phyloP scores from a whole-genome alignment of 2,329 filamentous ascomycete genomes.

The Xylariaceae sp. region DNA sequence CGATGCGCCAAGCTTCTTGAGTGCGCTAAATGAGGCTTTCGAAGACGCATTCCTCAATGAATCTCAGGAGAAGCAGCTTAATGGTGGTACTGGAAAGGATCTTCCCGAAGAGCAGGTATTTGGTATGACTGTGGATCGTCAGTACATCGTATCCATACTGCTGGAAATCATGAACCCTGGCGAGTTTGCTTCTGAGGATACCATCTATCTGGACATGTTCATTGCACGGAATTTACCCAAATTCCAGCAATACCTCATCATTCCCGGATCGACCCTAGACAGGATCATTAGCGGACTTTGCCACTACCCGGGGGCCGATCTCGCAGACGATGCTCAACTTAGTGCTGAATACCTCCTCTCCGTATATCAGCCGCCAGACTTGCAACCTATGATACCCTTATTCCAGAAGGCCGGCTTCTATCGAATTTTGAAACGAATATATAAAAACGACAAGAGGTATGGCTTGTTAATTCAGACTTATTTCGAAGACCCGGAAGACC shows the following conservation, averaged over 20 bases:
- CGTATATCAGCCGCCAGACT: conserved; percentile 82
- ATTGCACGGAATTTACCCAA: conserved; percentile 93
- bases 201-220: conserved; percentile 97
- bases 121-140: conserved; percentile 71
- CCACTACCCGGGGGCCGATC: conserved; percentile 70
- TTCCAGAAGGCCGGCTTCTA: conserved; percentile 80
- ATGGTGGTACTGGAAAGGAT: conserved; percentile 46
- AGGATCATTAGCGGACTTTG: conserved; percentile 78
- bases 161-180: conserved; percentile 79
- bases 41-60: conserved; percentile 92
- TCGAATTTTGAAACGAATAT: conserved; percentile 84
- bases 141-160: conserved; percentile 87
- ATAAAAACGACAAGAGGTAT: conserved; percentile 73
- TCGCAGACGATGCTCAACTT: conserved; percentile 92
- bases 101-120: conserved; percentile 61
- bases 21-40: conserved; percentile 93
- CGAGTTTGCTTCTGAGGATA: conserved; percentile 73
- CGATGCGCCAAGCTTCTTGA: conserved; percentile 87
- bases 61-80: conserved; percentile 56
- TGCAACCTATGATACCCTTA: conserved; percentile 66
- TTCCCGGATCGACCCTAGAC: conserved; percentile 80
- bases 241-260: conserved; percentile 89
- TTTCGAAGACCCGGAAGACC: conserved; percentile 77
- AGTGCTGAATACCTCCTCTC: conserved; percentile 94
- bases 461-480: conserved; percentile 72